Percentiles rank a stretch among this genome's conserved stretches.
Evolutionary conservation across 2,329 filamentous ascomycete species (phyloP).

Genomic region (Ilyonectria sp.): DNA sequence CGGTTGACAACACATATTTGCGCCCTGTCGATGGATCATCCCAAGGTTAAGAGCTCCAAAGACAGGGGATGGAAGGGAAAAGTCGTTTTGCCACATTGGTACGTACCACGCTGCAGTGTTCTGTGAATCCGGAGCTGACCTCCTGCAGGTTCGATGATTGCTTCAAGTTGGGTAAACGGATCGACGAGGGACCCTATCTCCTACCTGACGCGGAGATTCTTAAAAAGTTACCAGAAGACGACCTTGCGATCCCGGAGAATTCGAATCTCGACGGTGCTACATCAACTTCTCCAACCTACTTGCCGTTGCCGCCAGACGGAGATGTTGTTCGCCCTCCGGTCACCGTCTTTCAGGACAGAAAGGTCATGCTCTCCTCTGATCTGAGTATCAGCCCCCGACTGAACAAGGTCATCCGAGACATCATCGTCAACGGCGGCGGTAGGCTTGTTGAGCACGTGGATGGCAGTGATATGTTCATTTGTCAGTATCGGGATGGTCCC

Average conservation of each 20-base stretch:
- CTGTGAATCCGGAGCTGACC: conserved; percentile 7
- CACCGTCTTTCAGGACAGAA: conserved; percentile 83
- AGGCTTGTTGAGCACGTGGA: conserved; percentile 75
- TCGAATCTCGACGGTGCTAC: conserved; percentile 78
- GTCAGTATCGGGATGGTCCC: conserved; percentile 86
- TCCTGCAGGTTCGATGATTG: conserved; percentile 92
- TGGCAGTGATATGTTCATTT: conserved; percentile 86
- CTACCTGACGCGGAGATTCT: conserved; percentile 90
- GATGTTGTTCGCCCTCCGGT: conserved; percentile 65
- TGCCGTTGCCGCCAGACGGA: conserved; percentile 60
- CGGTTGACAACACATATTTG: conserved; percentile 91
- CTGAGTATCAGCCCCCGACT: conserved; percentile 79
- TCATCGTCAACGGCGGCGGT: conserved; percentile 82
- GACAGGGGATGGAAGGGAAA: conserved; percentile 80
- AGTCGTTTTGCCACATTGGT: conserved; percentile 95
- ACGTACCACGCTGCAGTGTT: conserved; percentile 45
- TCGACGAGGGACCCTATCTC: conserved; percentile 88
- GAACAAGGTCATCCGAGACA: conserved; percentile 75
- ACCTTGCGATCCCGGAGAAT: conserved; percentile 70
- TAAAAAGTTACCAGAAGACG: conserved; percentile 68
- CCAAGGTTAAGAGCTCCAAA: conserved; percentile 76
- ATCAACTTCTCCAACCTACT: conserved; percentile 61
- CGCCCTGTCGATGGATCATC: conserved; percentile 81
- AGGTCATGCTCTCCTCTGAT: conserved; percentile 83
- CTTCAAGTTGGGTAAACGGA: conserved; percentile 90